Evolutionary conservation across 768 basidiomycete genomes (phyloP), one percentile per base, ranked within the genome.

Genomic region (Pleurotus cornucopiae): DNA sequence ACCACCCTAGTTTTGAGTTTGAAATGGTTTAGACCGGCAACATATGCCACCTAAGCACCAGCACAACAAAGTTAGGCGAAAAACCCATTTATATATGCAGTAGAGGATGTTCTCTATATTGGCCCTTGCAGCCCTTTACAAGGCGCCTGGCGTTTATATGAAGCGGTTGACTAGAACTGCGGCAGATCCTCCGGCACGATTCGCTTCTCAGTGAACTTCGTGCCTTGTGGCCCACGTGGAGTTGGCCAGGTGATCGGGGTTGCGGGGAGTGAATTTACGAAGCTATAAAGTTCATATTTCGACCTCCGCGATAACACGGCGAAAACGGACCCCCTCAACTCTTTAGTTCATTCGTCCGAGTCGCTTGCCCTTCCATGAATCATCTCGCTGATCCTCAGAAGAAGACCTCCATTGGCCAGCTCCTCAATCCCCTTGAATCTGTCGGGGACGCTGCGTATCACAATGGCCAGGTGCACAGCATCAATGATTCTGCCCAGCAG

Each of bases 331-430:
- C 21, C 48, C 38, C 46, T 57, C 11, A 30, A 18, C 40, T 38
- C 21, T 44, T 37, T 55, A 39, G 52, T 39, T 25, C n/a, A 37
- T 49, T 55, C 39, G 20, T 52, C 44, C 45, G 44, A 37, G 11
- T 46, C 34, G 41, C 44, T 26, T 13, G 23, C 41, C 16, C 44
- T 39, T 44, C 21, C 16, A 61, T 61, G 57, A 61, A 61, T 52
- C 54, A 56, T 37, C 37, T 61, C 41, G 51, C 55, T 41, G 60
- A 61, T 38, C 58, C 60, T 25, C 60, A 60, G 54, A 61, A 58
- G 51, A 57, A 55, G 37, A 61, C 60, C 26, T 59, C 57, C 14
- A 61, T 61, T 23, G 58, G 55, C 60, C 60, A 61, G 49, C 60
- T 61, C 37, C 55, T 61, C 44, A 61, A 61, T 46, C 60, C 60